Conservation (phyloP, 306 rosid genomes). For the Pyrus bretschneideri region DNA sequence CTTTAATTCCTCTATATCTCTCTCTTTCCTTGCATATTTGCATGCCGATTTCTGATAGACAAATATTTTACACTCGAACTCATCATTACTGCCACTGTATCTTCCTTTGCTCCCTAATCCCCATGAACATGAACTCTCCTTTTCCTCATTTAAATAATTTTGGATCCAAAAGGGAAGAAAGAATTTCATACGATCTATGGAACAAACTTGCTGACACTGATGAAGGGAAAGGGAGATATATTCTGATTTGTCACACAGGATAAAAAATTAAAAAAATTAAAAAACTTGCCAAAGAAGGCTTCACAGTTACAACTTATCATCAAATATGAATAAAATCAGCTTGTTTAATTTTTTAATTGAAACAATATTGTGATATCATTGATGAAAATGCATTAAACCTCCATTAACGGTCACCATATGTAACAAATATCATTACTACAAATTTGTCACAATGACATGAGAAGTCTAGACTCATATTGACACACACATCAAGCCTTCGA, state of each 20-base stretch:
- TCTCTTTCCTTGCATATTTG: slow-evolving; percentile 28
- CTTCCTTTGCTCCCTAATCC: slow-evolving; percentile 58
- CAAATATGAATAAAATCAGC: background rate
- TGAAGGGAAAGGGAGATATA: background rate
- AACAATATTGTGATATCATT: too few relatives aligned
- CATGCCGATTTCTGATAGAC: slow-evolving; percentile 37
- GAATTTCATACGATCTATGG: background rate
- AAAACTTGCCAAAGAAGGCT: background rate
- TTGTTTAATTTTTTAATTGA: background rate
- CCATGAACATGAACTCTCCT: slow-evolving; percentile 32
- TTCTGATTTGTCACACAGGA: background rate
- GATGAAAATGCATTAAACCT: too few relatives aligned
- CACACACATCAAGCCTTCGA: too few relatives aligned
- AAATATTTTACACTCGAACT: slow-evolving; percentile 23
- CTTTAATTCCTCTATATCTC: slow-evolving; percentile 16
- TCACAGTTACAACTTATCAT: background rate
- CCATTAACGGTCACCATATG: too few relatives aligned
- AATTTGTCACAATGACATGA: too few relatives aligned
- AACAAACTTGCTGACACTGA: slow-evolving; percentile 9
- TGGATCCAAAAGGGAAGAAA: slow-evolving; percentile 2
- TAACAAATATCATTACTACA: too few relatives aligned
- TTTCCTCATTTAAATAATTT: slow-evolving; percentile 5
- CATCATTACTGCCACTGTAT: slow-evolving; percentile 64
- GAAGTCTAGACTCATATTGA: too few relatives aligned
- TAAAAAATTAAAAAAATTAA: background rate